These are phyloP conservation scores for Cystofilobasidium ferigula DNA, from an alignment of 768 basidiomycete genomes.

Conservation along the genomic window DNA sequence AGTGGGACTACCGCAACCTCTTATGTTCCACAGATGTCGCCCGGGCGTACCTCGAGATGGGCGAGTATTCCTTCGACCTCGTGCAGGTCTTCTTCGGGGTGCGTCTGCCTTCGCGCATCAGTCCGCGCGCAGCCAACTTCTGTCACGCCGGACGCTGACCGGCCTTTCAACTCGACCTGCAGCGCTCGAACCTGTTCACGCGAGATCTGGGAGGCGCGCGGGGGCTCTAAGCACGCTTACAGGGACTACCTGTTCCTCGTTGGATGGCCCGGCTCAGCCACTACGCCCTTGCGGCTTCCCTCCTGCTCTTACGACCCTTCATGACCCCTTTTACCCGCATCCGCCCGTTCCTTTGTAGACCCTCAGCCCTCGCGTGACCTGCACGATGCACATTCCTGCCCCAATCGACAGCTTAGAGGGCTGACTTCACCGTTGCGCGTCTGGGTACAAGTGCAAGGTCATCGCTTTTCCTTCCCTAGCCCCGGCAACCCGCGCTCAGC, in stretches of 20 bases:
- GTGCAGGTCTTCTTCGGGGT: constrained; percentile 22
- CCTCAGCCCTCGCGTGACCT: too few species aligned
- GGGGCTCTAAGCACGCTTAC: neutral
- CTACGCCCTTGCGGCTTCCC: neutral
- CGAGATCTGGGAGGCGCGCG: constrained; percentile 10
- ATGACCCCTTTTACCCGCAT: neutral
- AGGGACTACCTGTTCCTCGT: neutral
- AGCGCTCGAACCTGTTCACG: constrained; percentile 12
- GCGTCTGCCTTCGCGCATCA: neutral
- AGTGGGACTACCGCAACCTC: neutral
- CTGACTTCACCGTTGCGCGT: too few species aligned
- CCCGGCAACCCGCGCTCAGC: neutral
- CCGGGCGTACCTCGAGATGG: constrained; percentile 20
- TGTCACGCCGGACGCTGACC: neutral
- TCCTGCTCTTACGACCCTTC: neutral
- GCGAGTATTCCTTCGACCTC: constrained; percentile 24
- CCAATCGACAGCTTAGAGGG: too few species aligned
- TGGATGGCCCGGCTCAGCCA: neutral
- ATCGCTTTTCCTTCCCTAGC: too few species aligned
- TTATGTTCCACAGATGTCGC: neutral
- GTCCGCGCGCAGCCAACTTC: neutral
- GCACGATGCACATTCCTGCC: too few species aligned
- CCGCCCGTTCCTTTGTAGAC: too few species aligned
- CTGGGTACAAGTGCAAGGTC: too few species aligned
- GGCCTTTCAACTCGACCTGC: neutral